phyloP scores from a whole-genome alignment of 768 basidiomycete species.

The Coprinopsis strossmayeri region DNA sequence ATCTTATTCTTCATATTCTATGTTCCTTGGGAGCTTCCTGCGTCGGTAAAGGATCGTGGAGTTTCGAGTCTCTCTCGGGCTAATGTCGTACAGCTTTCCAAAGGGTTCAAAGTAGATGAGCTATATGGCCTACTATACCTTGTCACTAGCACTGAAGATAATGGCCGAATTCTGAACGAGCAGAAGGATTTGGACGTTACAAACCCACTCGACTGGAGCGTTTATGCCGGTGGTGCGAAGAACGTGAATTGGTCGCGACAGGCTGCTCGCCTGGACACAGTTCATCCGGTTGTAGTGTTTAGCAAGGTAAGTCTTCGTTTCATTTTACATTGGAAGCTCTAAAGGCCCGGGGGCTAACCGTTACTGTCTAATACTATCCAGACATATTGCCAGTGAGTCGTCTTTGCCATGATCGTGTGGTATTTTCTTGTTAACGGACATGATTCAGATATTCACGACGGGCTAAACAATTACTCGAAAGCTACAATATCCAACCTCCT shows the following conservation, averaged over 20 bases:
- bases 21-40: slow-evolving; percentile 35
- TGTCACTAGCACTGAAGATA: slow-evolving; percentile 41
- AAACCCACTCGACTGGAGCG: slow-evolving; percentile 39
- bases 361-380: slow-evolving; percentile 22
- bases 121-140: slow-evolving; percentile 69
- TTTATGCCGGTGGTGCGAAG: slow-evolving; percentile 47
- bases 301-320: slow-evolving; percentile 55
- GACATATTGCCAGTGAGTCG: slow-evolving; percentile 72
- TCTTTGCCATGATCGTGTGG: not conserved
- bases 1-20: slow-evolving; percentile 34
- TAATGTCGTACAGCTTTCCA: slow-evolving; percentile 31
- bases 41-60: slow-evolving; percentile 26
- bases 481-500: slow-evolving; percentile 53
- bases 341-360: too few species aligned
- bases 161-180: slow-evolving; percentile 33
- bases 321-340: not conserved
- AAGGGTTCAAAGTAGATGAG: slow-evolving; percentile 39
- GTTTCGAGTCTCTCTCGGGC: slow-evolving; percentile 30
- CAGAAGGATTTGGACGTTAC: slow-evolving; percentile 38
- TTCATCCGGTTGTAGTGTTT: slow-evolving; percentile 68
- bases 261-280: slow-evolving; percentile 32
- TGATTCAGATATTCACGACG: slow-evolving; percentile 46
- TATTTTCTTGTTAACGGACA: not conserved
- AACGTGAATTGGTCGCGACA: slow-evolving; percentile 39
- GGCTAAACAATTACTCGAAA: slow-evolving; percentile 57